Evolutionary conservation across 495 filamentous ascomycete species (phyloP).

Genomic region (Penicillium herquei): DNA sequence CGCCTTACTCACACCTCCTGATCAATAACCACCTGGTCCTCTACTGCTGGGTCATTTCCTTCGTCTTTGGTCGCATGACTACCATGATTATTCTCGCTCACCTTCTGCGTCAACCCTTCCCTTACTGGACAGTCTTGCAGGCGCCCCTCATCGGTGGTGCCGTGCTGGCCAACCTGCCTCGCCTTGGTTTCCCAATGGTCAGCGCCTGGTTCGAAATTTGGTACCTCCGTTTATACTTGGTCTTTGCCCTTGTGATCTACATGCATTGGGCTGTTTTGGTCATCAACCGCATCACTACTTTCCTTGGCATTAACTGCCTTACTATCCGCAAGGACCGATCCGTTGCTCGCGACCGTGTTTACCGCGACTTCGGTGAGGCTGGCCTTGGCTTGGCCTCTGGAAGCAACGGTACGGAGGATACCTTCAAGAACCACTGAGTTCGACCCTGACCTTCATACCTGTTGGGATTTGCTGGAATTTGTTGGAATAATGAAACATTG

Average conservation of each 20-base stretch:
- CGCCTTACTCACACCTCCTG: constrained; percentile 77
- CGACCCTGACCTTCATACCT: not conserved
- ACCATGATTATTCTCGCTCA: constrained; percentile 99
- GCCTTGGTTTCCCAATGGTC: constrained; percentile 65
- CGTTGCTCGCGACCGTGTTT: constrained; percentile 37
- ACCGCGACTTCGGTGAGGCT: constrained; percentile 36
- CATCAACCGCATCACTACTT: constrained; percentile 87
- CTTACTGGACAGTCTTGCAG: constrained; percentile 92
- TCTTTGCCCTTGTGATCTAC: constrained; percentile 79
- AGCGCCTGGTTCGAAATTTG: constrained; percentile 62
- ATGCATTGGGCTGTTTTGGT: constrained; percentile 90
- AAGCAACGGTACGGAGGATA: constrained; percentile 9
- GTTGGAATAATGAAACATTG: not conserved
- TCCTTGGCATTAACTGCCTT: constrained; percentile 88
- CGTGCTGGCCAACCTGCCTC: constrained; percentile 76
- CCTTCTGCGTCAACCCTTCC: constrained; percentile 88
- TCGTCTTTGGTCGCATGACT: constrained; percentile 99
- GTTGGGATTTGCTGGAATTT: too few relatives aligned
- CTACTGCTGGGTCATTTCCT: constrained; percentile 89
- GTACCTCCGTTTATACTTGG: constrained; percentile 80
- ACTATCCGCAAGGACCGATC: constrained; percentile 71
- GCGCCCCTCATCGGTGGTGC: constrained; percentile 82
- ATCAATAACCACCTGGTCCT: constrained; percentile 81
- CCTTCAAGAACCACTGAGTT: constrained; percentile 26
- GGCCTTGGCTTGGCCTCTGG: constrained; percentile 6